Percentiles rank a stretch among this genome's conserved stretches.
Evolutionary conservation across 345 rosid genomes (phyloP).

Genomic region (Brassica cretica): DNA sequence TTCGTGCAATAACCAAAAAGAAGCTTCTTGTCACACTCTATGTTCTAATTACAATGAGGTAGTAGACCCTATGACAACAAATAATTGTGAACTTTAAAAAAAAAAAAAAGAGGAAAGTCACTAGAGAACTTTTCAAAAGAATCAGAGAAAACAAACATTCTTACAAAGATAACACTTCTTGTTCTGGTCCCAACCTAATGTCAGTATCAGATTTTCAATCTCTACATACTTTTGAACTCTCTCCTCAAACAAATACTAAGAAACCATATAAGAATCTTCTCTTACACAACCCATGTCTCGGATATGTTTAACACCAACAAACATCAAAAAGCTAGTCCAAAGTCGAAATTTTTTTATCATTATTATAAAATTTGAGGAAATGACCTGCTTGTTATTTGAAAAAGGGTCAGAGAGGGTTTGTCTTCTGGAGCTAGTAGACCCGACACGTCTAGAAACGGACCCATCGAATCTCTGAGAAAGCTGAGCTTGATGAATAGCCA

Average conservation of each 20-base stretch:
- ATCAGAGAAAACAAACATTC: background rate
- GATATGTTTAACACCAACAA: background rate
- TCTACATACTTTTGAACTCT: background rate
- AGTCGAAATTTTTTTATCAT: conserved; percentile 8
- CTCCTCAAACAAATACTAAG: background rate
- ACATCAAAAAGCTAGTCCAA: conserved; percentile 6
- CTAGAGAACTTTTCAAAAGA: background rate
- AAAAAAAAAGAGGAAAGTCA: background rate
- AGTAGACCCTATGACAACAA: conserved; percentile 11
- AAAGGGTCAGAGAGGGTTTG: conserved; percentile 58
- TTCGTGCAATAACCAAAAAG: background rate
- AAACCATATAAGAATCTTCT: conserved; percentile 4
- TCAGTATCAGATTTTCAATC: conserved; percentile 17
- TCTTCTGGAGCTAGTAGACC: conserved; percentile 72
- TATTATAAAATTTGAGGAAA: background rate
- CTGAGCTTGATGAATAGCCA: conserved; percentile 82
- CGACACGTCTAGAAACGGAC: conserved; percentile 84
- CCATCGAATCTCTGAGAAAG: conserved; percentile 89
- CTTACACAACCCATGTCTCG: background rate
- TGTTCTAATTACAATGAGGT: conserved; percentile 1
- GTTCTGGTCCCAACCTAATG: conserved; percentile 25
- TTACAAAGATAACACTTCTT: background rate
- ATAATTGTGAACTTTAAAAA: background rate
- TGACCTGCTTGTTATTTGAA: conserved; percentile 69
- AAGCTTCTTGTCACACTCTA: conserved; percentile 9